phyloP scores from a whole-genome alignment of 352 stramenopile species.

The Elongisporangium prolatum region DNA sequence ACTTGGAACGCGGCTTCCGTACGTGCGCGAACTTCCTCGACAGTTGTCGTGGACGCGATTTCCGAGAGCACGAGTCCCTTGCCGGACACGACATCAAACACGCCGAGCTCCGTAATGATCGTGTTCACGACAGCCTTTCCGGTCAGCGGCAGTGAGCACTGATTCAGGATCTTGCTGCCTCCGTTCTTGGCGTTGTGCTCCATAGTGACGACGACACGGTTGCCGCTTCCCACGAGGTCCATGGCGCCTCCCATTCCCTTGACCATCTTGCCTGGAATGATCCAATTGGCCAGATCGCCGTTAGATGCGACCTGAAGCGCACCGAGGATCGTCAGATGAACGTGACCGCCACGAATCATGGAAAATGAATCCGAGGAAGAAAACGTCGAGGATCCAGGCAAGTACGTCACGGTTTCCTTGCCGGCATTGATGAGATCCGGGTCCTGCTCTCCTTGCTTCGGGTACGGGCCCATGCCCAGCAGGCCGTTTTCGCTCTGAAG shows the following conservation, averaged over 20 bases:
- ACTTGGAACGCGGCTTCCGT: constrained; percentile 83
- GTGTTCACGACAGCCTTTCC: constrained; percentile 93
- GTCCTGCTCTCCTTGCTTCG: constrained; percentile 84
- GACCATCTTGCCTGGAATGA: constrained; percentile 95
- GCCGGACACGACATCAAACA: constrained; percentile 62
- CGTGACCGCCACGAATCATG: constrained; percentile 96
- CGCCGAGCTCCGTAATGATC: constrained; percentile 91
- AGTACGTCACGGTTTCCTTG: constrained; percentile 95
- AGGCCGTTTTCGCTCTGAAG: constrained; percentile 97
- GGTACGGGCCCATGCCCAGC: constrained; percentile 93
- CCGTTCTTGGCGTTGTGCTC: constrained; percentile 95
- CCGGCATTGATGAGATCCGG: constrained; percentile 96
- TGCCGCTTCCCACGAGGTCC: constrained; percentile 93
- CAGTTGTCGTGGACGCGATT: constrained; percentile 71
- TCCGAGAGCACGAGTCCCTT: constrained; percentile 87
- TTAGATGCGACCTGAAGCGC: constrained; percentile 92
- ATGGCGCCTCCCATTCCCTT: constrained; percentile 98
- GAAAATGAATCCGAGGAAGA: constrained; percentile 93
- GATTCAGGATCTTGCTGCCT: constrained; percentile 92
- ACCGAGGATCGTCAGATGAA: constrained; percentile 96
- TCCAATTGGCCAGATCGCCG: constrained; percentile 96
- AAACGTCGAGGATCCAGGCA: constrained; percentile 93
- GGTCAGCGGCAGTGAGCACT: constrained; percentile 93
- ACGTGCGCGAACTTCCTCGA: constrained; percentile 75
- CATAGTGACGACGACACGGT: constrained; percentile 96